Percentiles rank a stretch among this genome's conserved stretches.
Conservation (phyloP, 768 basidiomycete species). For the Cystofilobasidium ferigula region DNA sequence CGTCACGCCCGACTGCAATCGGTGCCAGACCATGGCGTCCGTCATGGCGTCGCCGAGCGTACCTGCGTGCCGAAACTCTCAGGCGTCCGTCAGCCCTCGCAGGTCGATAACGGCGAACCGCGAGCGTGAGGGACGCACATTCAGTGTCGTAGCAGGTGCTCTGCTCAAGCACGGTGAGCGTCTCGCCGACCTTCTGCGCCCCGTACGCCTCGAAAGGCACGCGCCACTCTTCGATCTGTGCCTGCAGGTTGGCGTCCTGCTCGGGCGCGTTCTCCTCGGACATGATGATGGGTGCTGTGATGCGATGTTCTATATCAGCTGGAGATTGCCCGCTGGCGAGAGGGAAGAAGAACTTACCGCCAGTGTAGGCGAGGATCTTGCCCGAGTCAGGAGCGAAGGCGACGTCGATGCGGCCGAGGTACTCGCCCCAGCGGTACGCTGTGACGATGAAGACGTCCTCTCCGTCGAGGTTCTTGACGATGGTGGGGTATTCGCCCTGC, state of each 20-base stretch:
- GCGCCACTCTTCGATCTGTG: slow-evolving; percentile 41
- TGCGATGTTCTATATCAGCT: neutral
- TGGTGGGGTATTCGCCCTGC: slow-evolving; percentile 44
- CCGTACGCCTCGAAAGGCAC: slow-evolving; percentile 40
- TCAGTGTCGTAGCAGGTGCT: slow-evolving; percentile 43
- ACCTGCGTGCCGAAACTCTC: slow-evolving; percentile 21
- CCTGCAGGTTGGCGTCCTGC: slow-evolving; percentile 39
- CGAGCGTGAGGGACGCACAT: slow-evolving; percentile 33
- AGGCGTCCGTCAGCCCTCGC: no score
- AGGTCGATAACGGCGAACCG: neutral
- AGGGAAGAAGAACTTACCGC: slow-evolving; percentile 31
- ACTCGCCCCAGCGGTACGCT: slow-evolving; percentile 42
- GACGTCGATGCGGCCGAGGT: slow-evolving; percentile 44
- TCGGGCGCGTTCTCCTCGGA: slow-evolving; percentile 33
- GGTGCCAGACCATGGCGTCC: slow-evolving; percentile 36
- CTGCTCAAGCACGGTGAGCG: slow-evolving; percentile 39
- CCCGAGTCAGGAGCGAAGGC: slow-evolving; percentile 40
- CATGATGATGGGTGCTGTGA: slow-evolving; percentile 38
- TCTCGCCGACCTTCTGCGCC: slow-evolving; percentile 39
- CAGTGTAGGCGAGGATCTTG: slow-evolving; percentile 41
- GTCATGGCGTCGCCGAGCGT: slow-evolving; percentile 43
- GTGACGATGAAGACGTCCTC: slow-evolving; percentile 39
- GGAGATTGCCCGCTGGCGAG: neutral
- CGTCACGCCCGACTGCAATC: slow-evolving; percentile 28
- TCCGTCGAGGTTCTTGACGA: slow-evolving; percentile 42